Conservation (phyloP, 1,284 basidiomycete species). For the Bjerkandera adusta region DNA sequence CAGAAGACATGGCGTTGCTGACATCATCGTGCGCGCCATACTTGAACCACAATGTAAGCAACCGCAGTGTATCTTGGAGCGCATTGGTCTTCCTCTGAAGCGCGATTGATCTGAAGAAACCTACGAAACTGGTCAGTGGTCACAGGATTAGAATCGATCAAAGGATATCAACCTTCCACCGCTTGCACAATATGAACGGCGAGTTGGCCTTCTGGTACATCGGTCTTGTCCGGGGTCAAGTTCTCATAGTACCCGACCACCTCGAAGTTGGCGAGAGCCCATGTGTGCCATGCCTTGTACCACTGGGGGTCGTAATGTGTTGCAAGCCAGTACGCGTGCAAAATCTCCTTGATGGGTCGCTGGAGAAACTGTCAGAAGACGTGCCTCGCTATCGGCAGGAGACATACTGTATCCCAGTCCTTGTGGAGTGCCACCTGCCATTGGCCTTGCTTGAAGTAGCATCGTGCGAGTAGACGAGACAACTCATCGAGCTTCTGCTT, state of each 20-base stretch:
- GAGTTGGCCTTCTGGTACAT: conserved; percentile 71
- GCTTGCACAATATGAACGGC: conserved; percentile 91
- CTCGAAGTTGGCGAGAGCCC: conserved; percentile 97
- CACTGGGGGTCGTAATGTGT: conserved; percentile 92
- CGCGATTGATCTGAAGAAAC: conserved; percentile 95
- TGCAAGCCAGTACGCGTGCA: conserved; percentile 84
- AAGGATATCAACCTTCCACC: conserved; percentile 68
- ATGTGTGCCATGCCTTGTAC: conserved; percentile 99
- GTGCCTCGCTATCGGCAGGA: not conserved
- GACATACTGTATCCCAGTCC: conserved; percentile 74
- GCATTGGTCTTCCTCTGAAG: conserved; percentile 84
- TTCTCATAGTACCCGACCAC: conserved; percentile 85
- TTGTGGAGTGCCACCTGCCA: conserved; percentile 88
- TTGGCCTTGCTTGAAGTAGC: conserved; percentile 95
- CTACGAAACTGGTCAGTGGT: conserved; percentile 35
- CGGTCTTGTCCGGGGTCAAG: conserved; percentile 58
- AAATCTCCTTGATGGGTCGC: conserved; percentile 79
- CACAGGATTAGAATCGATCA: not conserved
- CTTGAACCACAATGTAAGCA: conserved; percentile 98
- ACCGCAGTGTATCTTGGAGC: conserved; percentile 91
- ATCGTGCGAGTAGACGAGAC: conserved; percentile 89
- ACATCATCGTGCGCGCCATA: conserved; percentile 93
- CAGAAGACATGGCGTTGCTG: conserved; percentile 85
- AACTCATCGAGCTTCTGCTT: conserved; percentile 68
- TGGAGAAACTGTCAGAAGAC: conserved; percentile 29